Evolutionary conservation across 768 basidiomycete species (phyloP).

Genomic region (Pholiota conissans): DNA sequence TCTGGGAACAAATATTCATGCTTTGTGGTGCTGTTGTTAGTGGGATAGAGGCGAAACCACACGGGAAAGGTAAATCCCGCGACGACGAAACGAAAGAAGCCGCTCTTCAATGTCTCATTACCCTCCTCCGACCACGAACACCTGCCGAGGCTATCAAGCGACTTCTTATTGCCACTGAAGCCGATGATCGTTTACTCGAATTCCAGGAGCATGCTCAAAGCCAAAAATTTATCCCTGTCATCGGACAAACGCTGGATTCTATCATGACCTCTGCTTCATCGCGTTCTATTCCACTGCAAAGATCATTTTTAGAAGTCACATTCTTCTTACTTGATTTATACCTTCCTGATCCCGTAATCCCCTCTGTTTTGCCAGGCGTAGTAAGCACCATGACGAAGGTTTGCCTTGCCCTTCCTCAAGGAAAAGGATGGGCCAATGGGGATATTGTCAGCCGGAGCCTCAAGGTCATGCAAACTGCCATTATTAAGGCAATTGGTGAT

Average conservation of each 20-base stretch:
- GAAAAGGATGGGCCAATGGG: constrained; percentile 73
- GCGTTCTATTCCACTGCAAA: constrained; percentile 59
- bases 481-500: constrained; percentile 65
- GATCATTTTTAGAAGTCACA: constrained; percentile 59
- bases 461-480: constrained; percentile 50
- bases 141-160: constrained; percentile 35
- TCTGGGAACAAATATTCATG: constrained; percentile 89
- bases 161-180: constrained; percentile 17
- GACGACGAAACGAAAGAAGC: constrained; percentile 85
- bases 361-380: constrained; percentile 81
- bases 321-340: constrained; percentile 55
- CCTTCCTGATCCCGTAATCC: constrained; percentile 51
- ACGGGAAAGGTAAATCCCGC: constrained; percentile 57
- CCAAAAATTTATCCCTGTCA: constrained; percentile 63
- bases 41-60: constrained; percentile 58
- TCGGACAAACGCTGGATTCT: constrained; percentile 81
- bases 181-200: constrained; percentile 29
- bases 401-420: constrained; percentile 51
- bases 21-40: constrained; percentile 66
- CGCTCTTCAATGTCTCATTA: constrained; percentile 63
- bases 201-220: constrained; percentile 47
- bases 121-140: constrained; percentile 57
- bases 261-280: constrained; percentile 64
- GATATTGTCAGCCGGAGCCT: constrained; percentile 63
- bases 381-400: constrained; percentile 77